Evolutionary conservation across 1,284 basidiomycete genomes (phyloP), one percentile per base, ranked within the genome.

Genomic region (Rhodotorula sp.): DNA sequence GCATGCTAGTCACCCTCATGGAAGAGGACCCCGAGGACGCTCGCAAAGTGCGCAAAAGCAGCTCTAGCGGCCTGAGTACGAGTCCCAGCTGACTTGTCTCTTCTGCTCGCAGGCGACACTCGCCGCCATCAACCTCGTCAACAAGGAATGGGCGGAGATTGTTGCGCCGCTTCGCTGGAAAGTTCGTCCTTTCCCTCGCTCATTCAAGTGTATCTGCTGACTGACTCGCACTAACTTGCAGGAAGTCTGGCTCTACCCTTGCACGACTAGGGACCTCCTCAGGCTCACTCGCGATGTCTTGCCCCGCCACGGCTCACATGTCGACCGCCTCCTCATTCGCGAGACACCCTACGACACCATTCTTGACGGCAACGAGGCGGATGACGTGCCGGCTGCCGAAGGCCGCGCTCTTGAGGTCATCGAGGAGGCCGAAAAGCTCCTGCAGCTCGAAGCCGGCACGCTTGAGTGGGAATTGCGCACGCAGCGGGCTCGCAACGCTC

Each of bases 331-430:
- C 52, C 6, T 4, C 24, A 2, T 62, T 11, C 53, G 53, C 27
- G 61, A 54, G 44, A 30, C 29, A 11, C 44, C 29, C 29, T 36
- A 27, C 29, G 52, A 55, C 24, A 15, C 29, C 13, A 32, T 62
- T 24, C 61, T 62, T 17, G 52, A 51, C 27, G 44, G 29, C 59
- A 34, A n/a, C 48, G 9, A n/a, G n/a, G 32, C 20, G 8, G 48
- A 52, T 36, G n/a, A 39, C n/a, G 34, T 44, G 5, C 59, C 59
- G 1, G 2, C 32, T 10, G 34, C 59, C 15, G 49, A 61, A 5
- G 59, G 59, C 5, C 24, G 19, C 27, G 59, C 59, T 7, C 59
- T 61, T 36, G 51, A 52, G n/a, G 49, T 61, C 27, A 49, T 61
- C 49, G 47, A 61, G 48, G 36, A 34, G 8, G 34, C n/a, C 36